phyloP scores from a whole-genome alignment of 176 grass and related monocot genomes.

The Oryza australiensis region DNA sequence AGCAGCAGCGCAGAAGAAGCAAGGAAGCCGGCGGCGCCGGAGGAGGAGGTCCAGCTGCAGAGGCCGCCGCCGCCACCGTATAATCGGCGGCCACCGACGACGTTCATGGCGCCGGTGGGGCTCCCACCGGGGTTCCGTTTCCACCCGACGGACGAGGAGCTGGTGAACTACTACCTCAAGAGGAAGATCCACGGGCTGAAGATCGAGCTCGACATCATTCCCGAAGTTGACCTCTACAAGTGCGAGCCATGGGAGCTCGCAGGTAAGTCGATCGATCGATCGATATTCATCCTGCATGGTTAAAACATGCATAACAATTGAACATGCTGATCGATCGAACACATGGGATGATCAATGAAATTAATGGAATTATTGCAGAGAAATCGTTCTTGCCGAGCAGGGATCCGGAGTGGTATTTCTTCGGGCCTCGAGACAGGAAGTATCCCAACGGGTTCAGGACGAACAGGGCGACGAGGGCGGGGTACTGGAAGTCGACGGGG shows the following conservation, averaged over 20 bases:
- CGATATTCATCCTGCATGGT: no score
- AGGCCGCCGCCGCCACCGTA: neutral
- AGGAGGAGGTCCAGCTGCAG: neutral
- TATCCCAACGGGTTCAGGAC: constrained; percentile 96
- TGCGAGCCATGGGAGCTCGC: constrained; percentile 98
- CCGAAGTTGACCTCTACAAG: constrained; percentile 97
- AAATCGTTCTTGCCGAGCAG: constrained; percentile 97
- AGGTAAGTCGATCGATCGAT: constrained; percentile 41
- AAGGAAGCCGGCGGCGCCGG: constrained; percentile 23
- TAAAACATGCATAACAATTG: neutral
- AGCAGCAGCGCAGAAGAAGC: constrained; percentile 52
- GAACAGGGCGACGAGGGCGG: constrained; percentile 78
- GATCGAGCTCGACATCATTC: constrained; percentile 97
- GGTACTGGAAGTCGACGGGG: constrained; percentile 99
- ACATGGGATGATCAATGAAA: neutral
- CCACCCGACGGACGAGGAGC: constrained; percentile 93
- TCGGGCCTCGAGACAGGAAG: constrained; percentile 84
- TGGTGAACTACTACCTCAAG: constrained; percentile 98
- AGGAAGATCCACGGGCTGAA: constrained; percentile 97
- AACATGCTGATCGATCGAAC: neutral
- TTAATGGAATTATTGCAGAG: constrained; percentile 42
- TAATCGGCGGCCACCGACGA: neutral
- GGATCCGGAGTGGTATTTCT: constrained; percentile 99
- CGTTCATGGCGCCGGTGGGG: constrained; percentile 81
- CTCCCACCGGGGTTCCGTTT: constrained; percentile 95